Base-by-base conservation (phyloP, 2,329 filamentous ascomycete genomes). In the Alternaria angustiovoidea region DNA sequence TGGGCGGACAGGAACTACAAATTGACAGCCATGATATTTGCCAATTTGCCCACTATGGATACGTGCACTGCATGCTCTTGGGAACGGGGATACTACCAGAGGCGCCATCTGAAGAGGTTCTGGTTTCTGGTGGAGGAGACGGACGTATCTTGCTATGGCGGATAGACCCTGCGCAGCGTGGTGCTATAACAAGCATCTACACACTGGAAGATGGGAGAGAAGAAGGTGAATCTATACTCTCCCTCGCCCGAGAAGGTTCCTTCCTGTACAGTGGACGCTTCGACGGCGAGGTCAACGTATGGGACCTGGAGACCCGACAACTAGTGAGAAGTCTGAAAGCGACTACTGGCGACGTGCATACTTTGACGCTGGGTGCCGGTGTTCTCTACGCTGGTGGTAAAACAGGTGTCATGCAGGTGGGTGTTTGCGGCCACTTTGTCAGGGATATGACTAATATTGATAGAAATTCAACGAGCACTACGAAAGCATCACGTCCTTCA, bases 91-190 rank as follows among this genome's bases (percentile, higher is more conserved):
- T 92, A 7, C 85, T 92, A 4, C 83, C 84, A n/a, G 90, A 90
- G 7, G 83, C 87, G 0, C 88, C 92, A 1, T 88, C 91, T 26
- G 82, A 86, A 57, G 94, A 98, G 68, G 88, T 96, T 1, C 78
- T 99, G 38, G 88, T 99, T 32, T 96, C 94, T 0, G 95, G 94
- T 8, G 94, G 93, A 36, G 96, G 95, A 32, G 95, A 98, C 74
- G 96, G 95, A 0, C 92, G 91, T 0, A 94, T 99, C 75, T 96
- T 97, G 78, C 78, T 98, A n/a, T 99, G 95, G 95, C 87, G 86
- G 54, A 84, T 97, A 16, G 80, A 87, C n/a, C 80, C 85, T 8
- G 80, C 86, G 9, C 81, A 82, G 11, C 84, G 84, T 54, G 87
- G 87, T 3, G 87, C 86, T 0, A 89, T 95, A 4, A 81, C 87